Evolutionary conservation across 768 basidiomycete genomes (phyloP), one percentile per base, ranked within the genome.

Genomic region (Podaxis rugospora): DNA sequence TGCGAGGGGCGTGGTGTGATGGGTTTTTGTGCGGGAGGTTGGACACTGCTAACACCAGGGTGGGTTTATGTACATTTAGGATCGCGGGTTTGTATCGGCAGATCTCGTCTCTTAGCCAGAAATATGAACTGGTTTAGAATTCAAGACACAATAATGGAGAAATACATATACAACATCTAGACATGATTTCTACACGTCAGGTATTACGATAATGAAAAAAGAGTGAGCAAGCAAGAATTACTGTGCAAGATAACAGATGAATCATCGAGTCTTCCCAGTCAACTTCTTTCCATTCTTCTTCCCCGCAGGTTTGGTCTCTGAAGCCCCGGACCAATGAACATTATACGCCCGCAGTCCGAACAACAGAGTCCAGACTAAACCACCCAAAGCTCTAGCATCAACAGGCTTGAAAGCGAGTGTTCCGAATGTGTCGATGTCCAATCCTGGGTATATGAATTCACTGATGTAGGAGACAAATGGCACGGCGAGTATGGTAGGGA

Each of bases 1-100:
- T 1, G 77, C 80, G 1, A 73, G 74, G 46, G 59, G 46, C 27
- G 59, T 50, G n/a, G 59, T 39, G 13, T 61, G 13, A 14, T 18
- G 47, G 23, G 16, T 18, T 13, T 32, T 32, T 32, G 7, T 9
- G 32, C 7, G 32, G 32, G 32, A 32, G 7, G 32, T 32, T 9
- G 32, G 32, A 32, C 7, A 9, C 1, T 9, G 32, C 32, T 9
- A 32, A 9, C 9, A 9, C 32, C 32, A 32, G 32, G 32, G 9
- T 7, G 32, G 32, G 7, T 32, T 1, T 32, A 32, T 32, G 32
- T 32, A 2, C 0, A 32, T 32, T 9, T 3, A 32, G 0, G 32
- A 32, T 32, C 32, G 32, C 7, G 7, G 9, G 32, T 32, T 7
- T 32, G 32, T 32, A 32, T 9, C 32, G 7, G 32, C 32, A 32